These are phyloP conservation scores for Trichoderma gamsii DNA, from an alignment of 495 filamentous ascomycete species.

Conservation along the genomic window DNA sequence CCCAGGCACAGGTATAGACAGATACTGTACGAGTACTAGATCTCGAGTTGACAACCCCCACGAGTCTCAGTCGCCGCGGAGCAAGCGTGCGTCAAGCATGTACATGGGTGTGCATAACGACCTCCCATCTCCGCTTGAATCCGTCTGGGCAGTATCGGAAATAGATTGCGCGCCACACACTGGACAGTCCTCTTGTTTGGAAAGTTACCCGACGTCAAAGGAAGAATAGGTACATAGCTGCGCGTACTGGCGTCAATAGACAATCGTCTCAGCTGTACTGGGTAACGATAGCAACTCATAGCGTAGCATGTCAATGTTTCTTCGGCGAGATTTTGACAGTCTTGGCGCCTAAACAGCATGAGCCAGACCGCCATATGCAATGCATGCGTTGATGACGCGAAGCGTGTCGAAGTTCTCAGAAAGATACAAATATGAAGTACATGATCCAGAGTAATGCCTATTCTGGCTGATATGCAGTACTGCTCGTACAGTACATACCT, in stretches of 20 bases:
- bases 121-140: conserved; percentile 1
- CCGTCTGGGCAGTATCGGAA: not conserved
- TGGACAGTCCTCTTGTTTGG: not conserved
- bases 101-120: not conserved
- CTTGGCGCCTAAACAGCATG: not conserved
- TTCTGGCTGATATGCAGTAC: not conserved
- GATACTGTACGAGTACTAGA: not conserved
- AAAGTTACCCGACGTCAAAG: not conserved
- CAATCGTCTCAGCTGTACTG: not conserved
- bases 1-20: too few species aligned
- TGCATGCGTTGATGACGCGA: not conserved
- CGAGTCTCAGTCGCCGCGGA: not conserved
- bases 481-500: not conserved
- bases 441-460: not conserved
- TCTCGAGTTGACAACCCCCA: not conserved
- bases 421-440: not conserved
- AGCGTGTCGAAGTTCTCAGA: not conserved
- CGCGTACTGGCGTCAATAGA: too few species aligned
- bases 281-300: not conserved
- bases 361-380: conserved; percentile 10
- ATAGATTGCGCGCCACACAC: not conserved
- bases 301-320: too few species aligned
- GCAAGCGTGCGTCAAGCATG: not conserved
- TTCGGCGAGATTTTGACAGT: not conserved
- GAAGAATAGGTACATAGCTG: not conserved